phyloP scores from a whole-genome alignment of 2,329 filamentous ascomycete species.

The Coniochaeta ligniaria region DNA sequence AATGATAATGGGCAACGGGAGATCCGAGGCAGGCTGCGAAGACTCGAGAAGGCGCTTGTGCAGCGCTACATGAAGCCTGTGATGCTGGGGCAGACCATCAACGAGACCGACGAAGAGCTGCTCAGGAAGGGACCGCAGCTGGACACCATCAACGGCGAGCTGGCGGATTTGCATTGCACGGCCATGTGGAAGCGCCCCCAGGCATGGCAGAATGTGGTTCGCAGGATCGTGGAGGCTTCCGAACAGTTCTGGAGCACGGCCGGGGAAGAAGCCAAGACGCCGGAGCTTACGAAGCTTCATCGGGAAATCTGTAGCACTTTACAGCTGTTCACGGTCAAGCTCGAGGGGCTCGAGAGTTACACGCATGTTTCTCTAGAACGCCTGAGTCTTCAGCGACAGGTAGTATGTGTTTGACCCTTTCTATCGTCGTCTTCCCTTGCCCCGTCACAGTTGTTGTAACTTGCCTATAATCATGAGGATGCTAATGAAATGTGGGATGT shows the following conservation, averaged over 20 bases:
- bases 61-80: slow-evolving; percentile 18
- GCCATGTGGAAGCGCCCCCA: slow-evolving; percentile 24
- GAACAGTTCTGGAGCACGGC: slow-evolving; percentile 8
- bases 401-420: slow-evolving; percentile 16
- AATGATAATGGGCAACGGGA: slow-evolving; percentile 21
- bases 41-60: slow-evolving; percentile 19
- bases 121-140: slow-evolving; percentile 15
- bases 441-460: not conserved
- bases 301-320: slow-evolving; percentile 18
- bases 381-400: slow-evolving; percentile 23
- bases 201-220: slow-evolving; percentile 20
- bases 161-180: slow-evolving; percentile 21
- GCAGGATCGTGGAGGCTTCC: slow-evolving; percentile 13
- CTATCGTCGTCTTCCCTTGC: not conserved
- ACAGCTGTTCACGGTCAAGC: slow-evolving; percentile 22
- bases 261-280: not conserved
- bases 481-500: not conserved
- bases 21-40: slow-evolving; percentile 18
- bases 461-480: not conserved
- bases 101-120: slow-evolving; percentile 7
- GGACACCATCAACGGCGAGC: slow-evolving; percentile 19
- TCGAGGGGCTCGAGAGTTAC: slow-evolving; percentile 27
- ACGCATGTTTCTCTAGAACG: slow-evolving; percentile 24
- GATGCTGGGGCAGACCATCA: not conserved
- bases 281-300: slow-evolving; percentile 12